Base-by-base conservation (phyloP, 495 filamentous ascomycete genomes). In the Neurospora africana region DNA sequence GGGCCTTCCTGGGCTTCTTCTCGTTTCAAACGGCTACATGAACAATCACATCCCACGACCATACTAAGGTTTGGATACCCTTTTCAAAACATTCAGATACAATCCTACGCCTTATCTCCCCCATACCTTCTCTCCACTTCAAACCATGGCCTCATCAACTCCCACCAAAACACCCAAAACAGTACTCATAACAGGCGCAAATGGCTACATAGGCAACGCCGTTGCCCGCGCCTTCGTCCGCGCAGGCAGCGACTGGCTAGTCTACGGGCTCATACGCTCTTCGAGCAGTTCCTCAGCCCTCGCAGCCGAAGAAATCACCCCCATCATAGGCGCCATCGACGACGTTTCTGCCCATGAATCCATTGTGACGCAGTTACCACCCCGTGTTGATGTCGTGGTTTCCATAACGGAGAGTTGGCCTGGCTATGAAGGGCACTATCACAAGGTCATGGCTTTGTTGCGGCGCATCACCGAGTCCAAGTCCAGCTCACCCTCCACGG, bases 151-250 rank as follows among this genome's bases (percentile, higher is more conserved):
- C 5, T 41, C 39, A 6, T 19, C 39, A 41, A 41, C 39, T 10
- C 36, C 36, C 5, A 41, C 39, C 15, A 17, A 41, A 17, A 15
- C 38, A 5, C 13, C 15, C 39, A 79, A 76, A 41, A 78, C 74
- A 15, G 83, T 80, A 36, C 78, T 84, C 13, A 76, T 84, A 44
- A 83, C 80, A 1, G 83, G 82, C 21, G 83, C 83, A 19, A 83
- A 81, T 40, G 83, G 82, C 2, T 84, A 82, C 75, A 80, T 83
- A 43, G 83, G 83, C 39, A 79, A 74, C 70, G 83, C 83, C 2
- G 82, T 84, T 2, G 76, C 79, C 71, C 76, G 77, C 35, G 80
- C 81, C 27, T 84, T 84, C 69, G 77, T 79, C 41, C 77, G 79
- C 13, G 81, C 82, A 30, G 83, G 81, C 4, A 2, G 39, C 1